Evolutionary conservation across 768 basidiomycete species (phyloP), one percentile per base, ranked within the genome.

Genomic region (Lentinula sp.): DNA sequence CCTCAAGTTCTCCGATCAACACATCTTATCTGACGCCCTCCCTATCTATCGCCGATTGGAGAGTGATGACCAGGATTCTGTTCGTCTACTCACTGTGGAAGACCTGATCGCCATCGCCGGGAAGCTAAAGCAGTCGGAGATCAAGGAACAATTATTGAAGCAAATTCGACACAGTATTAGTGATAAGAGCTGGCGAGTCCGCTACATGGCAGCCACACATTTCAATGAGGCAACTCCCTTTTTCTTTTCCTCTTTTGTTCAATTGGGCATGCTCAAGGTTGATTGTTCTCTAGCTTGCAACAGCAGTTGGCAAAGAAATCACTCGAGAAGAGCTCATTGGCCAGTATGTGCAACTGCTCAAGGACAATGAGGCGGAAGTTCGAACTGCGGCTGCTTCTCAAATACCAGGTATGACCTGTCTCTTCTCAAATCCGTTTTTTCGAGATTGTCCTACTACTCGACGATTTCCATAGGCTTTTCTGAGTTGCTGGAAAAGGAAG

Each of bases 331-430:
- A 99, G 70, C 76, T 98, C 63, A 94, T 95, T 65, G 85, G 85
- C 32, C 94, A 96, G 64, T 98, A 89, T 72, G 93, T 98, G 5
- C 88, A 91, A 61, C 80, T 99, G 60, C 78, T 99, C 69, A 98
- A 98, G 74, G 97, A 99, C 70, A 96, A 96, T 68, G 97, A 99
- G 75, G 97, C 97, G 18, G 97, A 99, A 75, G 97, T 98, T 45
- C 86, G 95, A 64, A 98, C 95, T 54, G 96, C 97, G 46, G 95
- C 91, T 56, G 87, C 96, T 42, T 93, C 92, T 42, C 97, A 98
- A 73, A 93, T 99, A 65, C 97, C 97, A 73, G 96, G 96, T 95
- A 71, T 64, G 74, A 70, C 46, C 23, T 31, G 15, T 1, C 28
- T 28, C 28, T 28, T 28, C 28, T 28, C 28, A 4, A 28, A 28